These are phyloP conservation scores for Dissoconium aciculare DNA, from an alignment of 2,329 filamentous ascomycete genomes.

Conservation along the genomic window DNA sequence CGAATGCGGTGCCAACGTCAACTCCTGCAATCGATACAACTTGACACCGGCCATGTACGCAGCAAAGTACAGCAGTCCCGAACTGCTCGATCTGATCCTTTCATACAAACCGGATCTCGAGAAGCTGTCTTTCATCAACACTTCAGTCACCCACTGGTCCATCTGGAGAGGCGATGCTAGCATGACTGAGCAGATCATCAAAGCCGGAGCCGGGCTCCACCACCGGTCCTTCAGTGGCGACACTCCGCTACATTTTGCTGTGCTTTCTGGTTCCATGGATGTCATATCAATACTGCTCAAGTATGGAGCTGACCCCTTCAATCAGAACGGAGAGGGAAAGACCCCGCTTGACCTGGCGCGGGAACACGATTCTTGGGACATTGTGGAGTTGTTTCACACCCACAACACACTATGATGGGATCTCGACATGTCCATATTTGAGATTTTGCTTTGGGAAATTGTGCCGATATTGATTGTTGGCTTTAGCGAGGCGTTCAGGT, in stretches of 20 bases:
- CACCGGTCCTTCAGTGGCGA: constrained; percentile 17
- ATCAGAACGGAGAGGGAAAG: constrained; percentile 15
- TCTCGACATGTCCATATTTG: too few species aligned
- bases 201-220: constrained; percentile 15
- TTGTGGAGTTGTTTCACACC: constrained; percentile 11
- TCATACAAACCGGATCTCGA: constrained; percentile 16
- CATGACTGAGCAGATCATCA: constrained; percentile 16
- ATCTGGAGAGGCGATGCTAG: constrained; percentile 17
- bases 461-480: too few species aligned
- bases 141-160: constrained; percentile 18
- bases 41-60: constrained; percentile 23
- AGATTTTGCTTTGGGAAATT: too few species aligned
- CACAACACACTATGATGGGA: too few species aligned
- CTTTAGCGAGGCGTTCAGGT: too few species aligned
- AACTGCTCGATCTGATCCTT: constrained; percentile 17
- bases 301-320: constrained; percentile 15
- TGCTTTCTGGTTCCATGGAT: constrained; percentile 12
- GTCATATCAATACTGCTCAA: constrained; percentile 16
- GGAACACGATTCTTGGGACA: constrained; percentile 8
- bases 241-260: constrained; percentile 20
- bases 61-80: constrained; percentile 15
- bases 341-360: constrained; percentile 17
- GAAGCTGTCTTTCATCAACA: constrained; percentile 18
- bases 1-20: constrained; percentile 16
- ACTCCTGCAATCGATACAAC: constrained; percentile 20